A percentile compares a stretch with the other conserved stretches of the same genome.
phyloP scores from a whole-genome alignment of 805 yeast genomes.

The Millerozyma miso region DNA sequence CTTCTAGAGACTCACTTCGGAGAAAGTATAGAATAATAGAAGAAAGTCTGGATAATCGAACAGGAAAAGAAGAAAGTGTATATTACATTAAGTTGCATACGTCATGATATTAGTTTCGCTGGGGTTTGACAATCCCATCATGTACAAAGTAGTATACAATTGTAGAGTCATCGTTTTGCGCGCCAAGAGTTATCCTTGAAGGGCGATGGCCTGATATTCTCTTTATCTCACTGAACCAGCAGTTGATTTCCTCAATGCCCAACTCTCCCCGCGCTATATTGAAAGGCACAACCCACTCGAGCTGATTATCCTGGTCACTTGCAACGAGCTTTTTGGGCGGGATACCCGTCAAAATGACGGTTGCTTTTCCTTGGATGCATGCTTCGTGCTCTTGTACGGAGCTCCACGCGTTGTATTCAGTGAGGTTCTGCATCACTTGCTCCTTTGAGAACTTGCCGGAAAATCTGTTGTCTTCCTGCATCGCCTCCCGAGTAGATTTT shows the following conservation, averaged over 20 bases:
- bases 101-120: slow-evolving; percentile 37
- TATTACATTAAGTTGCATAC: neutral
- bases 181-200: slow-evolving; percentile 47
- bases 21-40: neutral
- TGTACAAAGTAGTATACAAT: slow-evolving; percentile 65
- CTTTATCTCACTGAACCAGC: slow-evolving; percentile 32
- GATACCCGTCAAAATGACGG: slow-evolving; percentile 21
- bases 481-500: too few relatives aligned
- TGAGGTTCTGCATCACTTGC: slow-evolving; percentile 40
- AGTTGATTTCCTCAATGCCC: slow-evolving; percentile 34
- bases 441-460: slow-evolving; percentile 10
- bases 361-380: slow-evolving; percentile 2
- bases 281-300: slow-evolving; percentile 43
- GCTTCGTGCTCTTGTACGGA: slow-evolving; percentile 20
- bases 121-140: slow-evolving; percentile 63
- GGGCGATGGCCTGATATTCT: slow-evolving; percentile 25
- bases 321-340: slow-evolving; percentile 28
- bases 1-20: too few relatives aligned
- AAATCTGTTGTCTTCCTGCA: too few relatives aligned
- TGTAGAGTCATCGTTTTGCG: slow-evolving; percentile 64
- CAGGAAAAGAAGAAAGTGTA: neutral
- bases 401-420: slow-evolving; percentile 44
- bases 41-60: neutral
- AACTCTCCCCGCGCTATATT: slow-evolving; percentile 20
- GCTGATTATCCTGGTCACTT: slow-evolving; percentile 11